Evolutionary conservation across 306 rosid species (phyloP).

Genomic region (Vigna trinervia): DNA sequence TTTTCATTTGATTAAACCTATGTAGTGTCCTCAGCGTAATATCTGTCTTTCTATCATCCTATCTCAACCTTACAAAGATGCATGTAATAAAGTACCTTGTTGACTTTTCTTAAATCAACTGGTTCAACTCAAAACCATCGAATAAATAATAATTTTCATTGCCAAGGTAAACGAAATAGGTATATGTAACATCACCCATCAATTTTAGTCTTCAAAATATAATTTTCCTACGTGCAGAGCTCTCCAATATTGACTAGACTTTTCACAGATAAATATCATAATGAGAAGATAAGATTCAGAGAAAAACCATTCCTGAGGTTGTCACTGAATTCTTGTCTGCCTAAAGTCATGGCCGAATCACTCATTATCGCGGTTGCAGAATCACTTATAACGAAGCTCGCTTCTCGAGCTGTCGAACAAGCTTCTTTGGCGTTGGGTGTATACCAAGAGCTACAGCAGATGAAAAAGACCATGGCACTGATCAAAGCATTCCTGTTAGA

Average conservation of each 20-base stretch:
- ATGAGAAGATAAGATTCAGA: background rate
- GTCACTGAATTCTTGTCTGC: background rate
- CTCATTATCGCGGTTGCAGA: background rate
- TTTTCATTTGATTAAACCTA: too few relatives aligned
- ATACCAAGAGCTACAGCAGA: background rate
- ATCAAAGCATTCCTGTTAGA: slow-evolving; percentile 9
- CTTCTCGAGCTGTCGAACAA: background rate
- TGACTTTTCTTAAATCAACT: background rate
- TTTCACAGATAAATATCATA: background rate
- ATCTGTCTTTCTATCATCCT: too few relatives aligned
- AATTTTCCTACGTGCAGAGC: background rate
- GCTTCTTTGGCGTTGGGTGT: background rate
- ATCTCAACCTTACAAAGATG: too few relatives aligned
- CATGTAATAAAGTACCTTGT: background rate
- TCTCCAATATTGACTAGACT: slow-evolving; percentile 7
- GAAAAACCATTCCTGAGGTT: background rate
- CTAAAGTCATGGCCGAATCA: background rate
- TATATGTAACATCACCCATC: background rate
- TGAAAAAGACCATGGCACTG: background rate
- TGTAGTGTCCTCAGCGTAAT: too few relatives aligned
- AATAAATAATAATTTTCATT: background rate
- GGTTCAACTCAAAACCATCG: too few relatives aligned
- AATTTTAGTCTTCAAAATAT: background rate
- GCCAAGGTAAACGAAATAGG: background rate
- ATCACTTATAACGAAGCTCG: background rate